phyloP scores from a whole-genome alignment of 1,284 basidiomycete genomes.

The Austroboletus olivaceoglutinosus region DNA sequence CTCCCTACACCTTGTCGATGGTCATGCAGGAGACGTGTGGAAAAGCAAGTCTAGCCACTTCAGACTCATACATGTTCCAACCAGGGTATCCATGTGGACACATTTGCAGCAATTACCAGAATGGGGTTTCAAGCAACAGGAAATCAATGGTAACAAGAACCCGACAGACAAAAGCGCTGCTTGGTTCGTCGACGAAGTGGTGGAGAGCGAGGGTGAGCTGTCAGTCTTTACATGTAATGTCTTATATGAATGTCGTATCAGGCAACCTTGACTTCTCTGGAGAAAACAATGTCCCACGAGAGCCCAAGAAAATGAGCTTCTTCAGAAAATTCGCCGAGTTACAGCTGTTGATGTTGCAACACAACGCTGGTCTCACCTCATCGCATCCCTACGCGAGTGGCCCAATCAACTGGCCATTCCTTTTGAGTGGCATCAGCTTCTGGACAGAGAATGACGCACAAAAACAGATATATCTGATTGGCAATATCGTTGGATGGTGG shows the following conservation, averaged over 20 bases:
- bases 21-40: slow-evolving; percentile 75
- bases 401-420: slow-evolving; percentile 98
- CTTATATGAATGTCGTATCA: slow-evolving; percentile 4
- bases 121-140: slow-evolving; percentile 97
- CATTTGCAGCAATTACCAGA: slow-evolving; percentile 84
- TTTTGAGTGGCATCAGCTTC: slow-evolving; percentile 94
- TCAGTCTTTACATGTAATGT: background rate
- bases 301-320: slow-evolving; percentile 83
- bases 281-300: slow-evolving; percentile 48
- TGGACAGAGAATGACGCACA: slow-evolving; percentile 88
- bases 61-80: slow-evolving; percentile 84
- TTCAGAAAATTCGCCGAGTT: slow-evolving; percentile 94
- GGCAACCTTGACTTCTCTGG: slow-evolving; percentile 13
- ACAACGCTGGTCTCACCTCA: slow-evolving; percentile 94
- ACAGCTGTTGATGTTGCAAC: slow-evolving; percentile 94
- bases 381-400: slow-evolving; percentile 94
- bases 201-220: slow-evolving; percentile 65
- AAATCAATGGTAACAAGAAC: slow-evolving; percentile 98
- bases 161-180: slow-evolving; percentile 76
- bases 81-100: slow-evolving; percentile 94
- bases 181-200: slow-evolving; percentile 88
- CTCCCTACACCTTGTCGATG: slow-evolving; percentile 70
- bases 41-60: slow-evolving; percentile 92
- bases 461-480: slow-evolving; percentile 95
- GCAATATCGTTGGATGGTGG: slow-evolving; percentile 97